Base-by-base conservation (phyloP, 1,139 yeast species). In the Geotrichum histeridarum region DNA sequence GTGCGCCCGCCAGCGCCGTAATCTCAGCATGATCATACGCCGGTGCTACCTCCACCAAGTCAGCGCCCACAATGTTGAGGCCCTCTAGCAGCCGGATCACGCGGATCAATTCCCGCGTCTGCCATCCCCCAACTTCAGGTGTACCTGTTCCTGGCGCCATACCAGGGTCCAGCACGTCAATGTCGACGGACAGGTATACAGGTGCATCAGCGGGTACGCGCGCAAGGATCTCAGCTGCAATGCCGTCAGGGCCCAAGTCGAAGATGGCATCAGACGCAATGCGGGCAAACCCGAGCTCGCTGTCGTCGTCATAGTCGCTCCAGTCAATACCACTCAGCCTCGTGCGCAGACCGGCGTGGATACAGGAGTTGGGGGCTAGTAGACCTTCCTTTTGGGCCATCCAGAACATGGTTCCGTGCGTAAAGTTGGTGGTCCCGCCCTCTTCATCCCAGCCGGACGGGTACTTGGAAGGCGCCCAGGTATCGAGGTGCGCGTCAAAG, bases 371-470 rank as follows among this genome's bases (percentile, higher is more conserved):
- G 45, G 81, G 73, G 36, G 83, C 74, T 35, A 79, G 59, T 50
- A 85, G 72, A 0, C 86, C 88, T 66, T 85, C 91, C 57, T 83
- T 73, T 48, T 75, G 71, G 2, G 93, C 94, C 73, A 82, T 77
- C 90, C 91, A 85, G 42, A 85, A 74, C 91, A 86, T 84, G 14
- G 91, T 82, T 2, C 94, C 94, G 65, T 86, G 94, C 46, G 84
- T 85, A 64, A 84, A 77, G 53, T 81, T 82, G 45, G 67, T 63
- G 14, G 65, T 57, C 27, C 27, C 27, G 5, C 27, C 27, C 27
- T 5, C 27, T 5, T 22, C 27, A 8, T 84, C 77, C 94, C 93
- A 86, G 64, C 76, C 82, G 11, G 84, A 75, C 14, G 91, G 91
- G 59, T 78, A 79, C 57, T 74, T 75, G 43, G 77, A 76, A n/a